phyloP scores from a whole-genome alignment of 192 early-diverging fungal genomes.

The Entophlyctis helioformis region DNA sequence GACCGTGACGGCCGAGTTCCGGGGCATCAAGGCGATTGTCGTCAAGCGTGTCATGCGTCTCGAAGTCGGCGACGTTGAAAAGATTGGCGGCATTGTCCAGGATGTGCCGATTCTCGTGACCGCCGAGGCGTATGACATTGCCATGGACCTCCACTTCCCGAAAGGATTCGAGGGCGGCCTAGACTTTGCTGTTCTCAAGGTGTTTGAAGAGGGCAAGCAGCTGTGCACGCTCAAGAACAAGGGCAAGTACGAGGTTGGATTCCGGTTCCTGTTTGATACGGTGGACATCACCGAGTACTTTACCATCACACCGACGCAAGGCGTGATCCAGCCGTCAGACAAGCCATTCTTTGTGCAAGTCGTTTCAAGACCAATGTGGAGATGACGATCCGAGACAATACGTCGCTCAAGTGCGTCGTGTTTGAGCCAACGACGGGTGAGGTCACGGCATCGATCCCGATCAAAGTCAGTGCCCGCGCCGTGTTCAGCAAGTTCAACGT shows the following conservation, averaged over 20 bases:
- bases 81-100: constrained; percentile 36
- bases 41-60: constrained; percentile 37
- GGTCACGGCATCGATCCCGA: constrained; percentile 36
- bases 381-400: constrained; percentile 25
- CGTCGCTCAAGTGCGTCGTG: constrained; percentile 38
- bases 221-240: constrained; percentile 25
- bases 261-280: constrained; percentile 38
- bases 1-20: constrained; percentile 39
- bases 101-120: constrained; percentile 41
- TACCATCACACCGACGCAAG: constrained; percentile 32
- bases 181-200: constrained; percentile 49
- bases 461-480: constrained; percentile 38
- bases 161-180: constrained; percentile 48
- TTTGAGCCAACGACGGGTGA: constrained; percentile 46
- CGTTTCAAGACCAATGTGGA: constrained; percentile 33
- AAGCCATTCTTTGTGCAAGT: constrained; percentile 47
- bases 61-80: constrained; percentile 43
- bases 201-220: constrained; percentile 21
- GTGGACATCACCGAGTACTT: constrained; percentile 37
- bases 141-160: constrained; percentile 50
- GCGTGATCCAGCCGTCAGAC: constrained; percentile 46
- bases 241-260: constrained; percentile 55
- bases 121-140: constrained; percentile 52
- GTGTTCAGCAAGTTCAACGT: constrained; percentile 47
- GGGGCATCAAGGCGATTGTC: constrained; percentile 32